Evolutionary conservation across 1,284 basidiomycete species (phyloP), one percentile per base, ranked within the genome.

Genomic region (Microbotryum violaceum): DNA sequence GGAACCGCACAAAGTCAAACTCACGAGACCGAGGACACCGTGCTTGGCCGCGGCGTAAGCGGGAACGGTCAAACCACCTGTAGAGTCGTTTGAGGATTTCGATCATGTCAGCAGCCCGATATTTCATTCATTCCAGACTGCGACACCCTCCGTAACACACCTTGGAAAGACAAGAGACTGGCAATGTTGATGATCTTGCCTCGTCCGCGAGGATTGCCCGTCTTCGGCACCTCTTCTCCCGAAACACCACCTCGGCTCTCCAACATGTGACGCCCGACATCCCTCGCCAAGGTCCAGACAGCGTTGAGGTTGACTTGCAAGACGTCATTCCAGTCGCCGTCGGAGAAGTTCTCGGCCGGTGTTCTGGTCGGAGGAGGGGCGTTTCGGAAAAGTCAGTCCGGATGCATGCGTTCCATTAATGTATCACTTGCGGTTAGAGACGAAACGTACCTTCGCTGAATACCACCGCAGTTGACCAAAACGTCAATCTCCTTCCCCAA

Each of bases 401-500:
- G 37, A 42, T 16, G 37, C 12, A 42, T 4, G 37, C 9, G 37
- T 42, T 4, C 37, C 10, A 42, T 18, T 16, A 6, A 16, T 18
- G 21, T n/a, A 37, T 8, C 18, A 6, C 27, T 5, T 16, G 20
- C 2, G 16, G 4, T 3, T 1, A 23, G 42, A 27, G 18, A 37
- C 12, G 9, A 18, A 23, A 45, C 60, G 14, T 23, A 64, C 64
- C 66, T 56, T 54, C 90, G 82, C 76, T 96, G 91, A 71, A 97
- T 96, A 54, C 92, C 93, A 59, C 89, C 93, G 75, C 91, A 96
- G 77, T 97, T 94, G 74, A 97, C 83, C 53, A 97, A 82, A 69
- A 96, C 81, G 74, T 96, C 85, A 67, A 97, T 85, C 59, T 83
- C 67, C 7, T 76, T 76, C 49, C 78, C 81, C 21, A 86, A 78